Base-by-base conservation (phyloP, 441 rosid species). In the Pelargonium myrrhifolium region DNA sequence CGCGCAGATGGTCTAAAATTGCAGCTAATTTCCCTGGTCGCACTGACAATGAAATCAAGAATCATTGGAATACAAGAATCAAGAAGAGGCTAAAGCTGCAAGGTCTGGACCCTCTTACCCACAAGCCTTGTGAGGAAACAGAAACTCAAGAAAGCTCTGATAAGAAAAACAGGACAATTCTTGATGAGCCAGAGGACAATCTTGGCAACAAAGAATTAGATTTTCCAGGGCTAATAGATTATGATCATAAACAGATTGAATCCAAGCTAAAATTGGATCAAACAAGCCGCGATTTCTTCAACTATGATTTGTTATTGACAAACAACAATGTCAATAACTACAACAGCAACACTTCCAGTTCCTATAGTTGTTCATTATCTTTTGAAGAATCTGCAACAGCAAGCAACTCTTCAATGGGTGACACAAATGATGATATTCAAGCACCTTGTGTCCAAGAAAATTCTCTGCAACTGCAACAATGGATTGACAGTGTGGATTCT, bases 1-100 rank as follows among this genome's bases (percentile, higher is more conserved):
- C 49, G 65, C 10, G 1, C 8, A 93, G 98, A 79, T 93, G 98
- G 98, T 88, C 98, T 0, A 93, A 90, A 77, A 90, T 93, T 51
- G 98, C 98, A 40, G 78, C 98, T 0, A 87, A 90, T 83, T 84
- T 93, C 74, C 87, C 96, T 0, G 98, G 98, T 6, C 86, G 98
- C 7, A 51, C 58, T 0, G 58, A 51, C 58, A 51, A 51, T 51
- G 58, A 51, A 71, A 90, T 93, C 63, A 93, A 93, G 76, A 93
- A 93, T 63, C 96, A 93, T 24, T 93, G 98, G 98, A 93, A 90
- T 47, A 90, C 97, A 1, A 70, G 87, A 69, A 93, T 93, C 78
- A 93, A 89, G 85, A 93, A 86, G 86, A 87, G 78, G 70, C 69
- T 93, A 43, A 87, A 77, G 85, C 79, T 73, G 22, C 85, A 84